Base-by-base conservation (phyloP, 805 yeast genomes). In the Pichia cabralensis region DNA sequence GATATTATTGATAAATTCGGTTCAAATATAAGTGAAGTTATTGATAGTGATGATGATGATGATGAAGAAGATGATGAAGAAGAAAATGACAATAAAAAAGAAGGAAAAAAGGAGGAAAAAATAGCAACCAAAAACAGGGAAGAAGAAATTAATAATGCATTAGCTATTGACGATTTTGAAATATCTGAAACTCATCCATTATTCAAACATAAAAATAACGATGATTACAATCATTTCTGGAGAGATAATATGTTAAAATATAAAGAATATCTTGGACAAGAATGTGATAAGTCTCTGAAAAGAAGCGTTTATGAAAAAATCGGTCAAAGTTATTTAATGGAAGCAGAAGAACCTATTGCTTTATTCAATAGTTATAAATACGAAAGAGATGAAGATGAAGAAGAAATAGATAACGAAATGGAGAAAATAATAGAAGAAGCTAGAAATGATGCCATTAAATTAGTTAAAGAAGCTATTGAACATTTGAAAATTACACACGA, bases 1-100 rank as follows among this genome's bases (percentile, higher is more conserved):
- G 88, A 80, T 37, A 71, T 80, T 40, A 64, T 77, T 22, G 74
- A 71, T 42, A 72, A 74, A 48, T 80, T 80, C 41, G 88, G 85
- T 19, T 61, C 64, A 28, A 68, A 69, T 31, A 62, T 68, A 18
- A 69, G 64, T 21, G 83, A 75, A 45, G 79, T 76, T 10, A 58
- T 75, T 21, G 82, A 73, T 38, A 69, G 75, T 50, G 79, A 71
- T 34, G 62, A 58, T 24, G 80, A 72, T 34, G 67, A 48, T 34
- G 62, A 58, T 1, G 60, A 53, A 6, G 55, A 51, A 8, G 56
- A 51, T 8, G 61, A 52, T 6, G 60, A 19, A 10, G 33, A 13
- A 3, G 82, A 74, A 43, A 77, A 75, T 8, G 58, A 71, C 34
- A 67, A 74, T 48, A 76, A 69, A 31, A 62, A 58, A 26, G 79